Percentiles rank a stretch among this genome's conserved stretches.
Conservation (phyloP, 352 stramenopile species). For the Pythium sp. region DNA sequence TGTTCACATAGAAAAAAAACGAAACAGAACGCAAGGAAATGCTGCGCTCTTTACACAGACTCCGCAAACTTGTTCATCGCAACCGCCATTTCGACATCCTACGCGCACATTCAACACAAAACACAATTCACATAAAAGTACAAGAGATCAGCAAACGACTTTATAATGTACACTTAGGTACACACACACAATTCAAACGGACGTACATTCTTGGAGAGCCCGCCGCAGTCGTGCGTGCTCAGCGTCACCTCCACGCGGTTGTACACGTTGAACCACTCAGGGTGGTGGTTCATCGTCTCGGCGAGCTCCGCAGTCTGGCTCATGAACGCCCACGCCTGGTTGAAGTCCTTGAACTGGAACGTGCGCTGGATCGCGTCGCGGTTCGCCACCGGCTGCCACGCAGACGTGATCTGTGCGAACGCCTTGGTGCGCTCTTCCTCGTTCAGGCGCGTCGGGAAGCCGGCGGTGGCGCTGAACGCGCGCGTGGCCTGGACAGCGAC, state of each 20-base stretch:
- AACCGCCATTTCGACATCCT: conserved; percentile 69
- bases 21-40: not conserved
- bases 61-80: conserved; percentile 70
- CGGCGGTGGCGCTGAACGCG: conserved; percentile 24
- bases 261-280: conserved; percentile 99
- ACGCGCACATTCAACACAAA: not conserved
- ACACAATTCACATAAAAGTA: not conserved
- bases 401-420: conserved; percentile 41
- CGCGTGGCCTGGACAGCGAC: not conserved
- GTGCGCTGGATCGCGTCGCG: conserved; percentile 81
- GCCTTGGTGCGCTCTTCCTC: conserved; percentile 37
- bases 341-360: conserved; percentile 88
- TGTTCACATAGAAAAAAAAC: not conserved
- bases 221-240: conserved; percentile 95
- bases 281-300: conserved; percentile 95
- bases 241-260: conserved; percentile 96
- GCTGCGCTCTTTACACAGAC: conserved; percentile 5
- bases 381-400: conserved; percentile 48
- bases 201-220: conserved; percentile 88
- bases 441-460: conserved; percentile 45
- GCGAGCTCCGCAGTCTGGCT: conserved; percentile 63
- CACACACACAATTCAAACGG: not conserved
- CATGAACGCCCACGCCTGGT: conserved; percentile 82
- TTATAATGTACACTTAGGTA: not conserved
- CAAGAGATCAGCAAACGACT: not conserved